These are phyloP conservation scores for Colletotrichum lupini DNA, from an alignment of 2,329 filamentous ascomycete species.

Conservation along the genomic window DNA sequence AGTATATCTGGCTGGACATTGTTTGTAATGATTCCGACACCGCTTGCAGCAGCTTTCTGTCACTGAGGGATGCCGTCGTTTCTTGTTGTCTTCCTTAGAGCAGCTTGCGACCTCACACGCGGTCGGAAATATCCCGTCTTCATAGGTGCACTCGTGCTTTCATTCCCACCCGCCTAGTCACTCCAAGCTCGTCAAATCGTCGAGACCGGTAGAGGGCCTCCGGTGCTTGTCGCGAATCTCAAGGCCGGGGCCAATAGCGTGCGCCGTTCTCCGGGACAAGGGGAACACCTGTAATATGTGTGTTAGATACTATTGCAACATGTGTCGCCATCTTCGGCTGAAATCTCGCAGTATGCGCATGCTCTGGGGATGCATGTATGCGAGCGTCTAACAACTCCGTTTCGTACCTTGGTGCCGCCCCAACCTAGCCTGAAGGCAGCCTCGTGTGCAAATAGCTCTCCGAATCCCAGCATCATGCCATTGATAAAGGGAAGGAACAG, in stretches of 20 bases:
- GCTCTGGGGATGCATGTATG: background rate
- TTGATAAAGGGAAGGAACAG: conserved; percentile 96
- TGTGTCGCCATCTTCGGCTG: background rate
- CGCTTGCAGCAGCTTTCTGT: background rate
- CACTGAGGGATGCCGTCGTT: background rate
- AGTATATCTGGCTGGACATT: background rate
- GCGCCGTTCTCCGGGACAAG: conserved; percentile 67
- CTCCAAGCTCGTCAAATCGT: conserved; percentile 77
- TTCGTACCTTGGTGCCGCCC: conserved; percentile 88
- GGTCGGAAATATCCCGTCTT: background rate
- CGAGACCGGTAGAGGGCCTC: conserved; percentile 66
- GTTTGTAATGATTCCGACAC: background rate
- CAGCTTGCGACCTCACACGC: background rate
- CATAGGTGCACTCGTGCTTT: background rate
- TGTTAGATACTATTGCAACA: background rate
- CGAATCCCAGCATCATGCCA: conserved; percentile 97
- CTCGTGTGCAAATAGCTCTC: conserved; percentile 96
- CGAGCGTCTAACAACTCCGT: background rate
- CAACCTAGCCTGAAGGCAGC: conserved; percentile 93
- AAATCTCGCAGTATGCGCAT: background rate
- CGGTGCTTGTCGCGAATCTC: conserved; percentile 78
- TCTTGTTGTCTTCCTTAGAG: background rate
- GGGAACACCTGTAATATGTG: conserved; percentile 63
- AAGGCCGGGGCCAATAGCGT: conserved; percentile 83
- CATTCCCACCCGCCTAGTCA: conserved; percentile 47